A percentile compares a stretch with the other conserved stretches of the same genome.
phyloP scores from a whole-genome alignment of 2,329 filamentous ascomycete species.

The Parafenestella ontariensis region DNA sequence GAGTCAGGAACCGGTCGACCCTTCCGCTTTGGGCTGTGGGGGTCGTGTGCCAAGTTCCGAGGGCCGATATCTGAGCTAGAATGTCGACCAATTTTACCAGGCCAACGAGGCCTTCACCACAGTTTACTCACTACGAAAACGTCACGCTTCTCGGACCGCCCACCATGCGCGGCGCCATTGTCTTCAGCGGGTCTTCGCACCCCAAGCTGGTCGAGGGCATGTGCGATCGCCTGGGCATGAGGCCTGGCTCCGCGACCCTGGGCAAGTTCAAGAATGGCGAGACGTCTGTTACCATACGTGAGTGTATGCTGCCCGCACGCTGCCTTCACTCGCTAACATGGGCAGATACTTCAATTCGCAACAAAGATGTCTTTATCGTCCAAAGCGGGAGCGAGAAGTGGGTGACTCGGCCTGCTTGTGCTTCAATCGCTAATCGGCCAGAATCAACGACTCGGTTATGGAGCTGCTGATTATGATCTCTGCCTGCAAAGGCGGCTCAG shows the following conservation, averaged over 20 bases:
- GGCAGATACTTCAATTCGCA: conserved; percentile 75
- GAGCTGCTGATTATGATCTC: conserved; percentile 99
- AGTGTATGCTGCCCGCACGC: conserved; percentile 31
- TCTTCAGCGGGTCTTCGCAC: conserved; percentile 72
- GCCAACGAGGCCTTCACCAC: conserved; percentile 23
- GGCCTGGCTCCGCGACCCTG: conserved; percentile 65
- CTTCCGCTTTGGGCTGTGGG: conserved; percentile 6
- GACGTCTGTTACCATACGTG: conserved; percentile 72
- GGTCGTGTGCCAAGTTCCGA: conserved; percentile 7
- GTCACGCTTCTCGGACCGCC: conserved; percentile 44
- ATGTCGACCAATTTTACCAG: conserved; percentile 36
- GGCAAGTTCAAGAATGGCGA: conserved; percentile 75
- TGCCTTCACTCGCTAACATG: conserved; percentile 21
- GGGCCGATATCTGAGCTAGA: conserved; percentile 11
- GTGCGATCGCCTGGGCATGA: conserved; percentile 69
- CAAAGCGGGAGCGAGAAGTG: conserved; percentile 89
- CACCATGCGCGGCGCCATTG: conserved; percentile 70
- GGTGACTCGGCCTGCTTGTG: conserved; percentile 21
- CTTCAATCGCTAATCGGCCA: conserved; percentile 40
- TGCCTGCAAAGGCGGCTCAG: conserved; percentile 96
- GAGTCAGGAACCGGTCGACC: conserved; percentile 8
- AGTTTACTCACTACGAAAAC: conserved; percentile 37
- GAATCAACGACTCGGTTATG: conserved; percentile 98
- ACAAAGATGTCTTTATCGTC: conserved; percentile 98
- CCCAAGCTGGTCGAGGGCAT: conserved; percentile 69